Base-by-base conservation (phyloP, 257 asterid species). In the Nicotiana attenuata region DNA sequence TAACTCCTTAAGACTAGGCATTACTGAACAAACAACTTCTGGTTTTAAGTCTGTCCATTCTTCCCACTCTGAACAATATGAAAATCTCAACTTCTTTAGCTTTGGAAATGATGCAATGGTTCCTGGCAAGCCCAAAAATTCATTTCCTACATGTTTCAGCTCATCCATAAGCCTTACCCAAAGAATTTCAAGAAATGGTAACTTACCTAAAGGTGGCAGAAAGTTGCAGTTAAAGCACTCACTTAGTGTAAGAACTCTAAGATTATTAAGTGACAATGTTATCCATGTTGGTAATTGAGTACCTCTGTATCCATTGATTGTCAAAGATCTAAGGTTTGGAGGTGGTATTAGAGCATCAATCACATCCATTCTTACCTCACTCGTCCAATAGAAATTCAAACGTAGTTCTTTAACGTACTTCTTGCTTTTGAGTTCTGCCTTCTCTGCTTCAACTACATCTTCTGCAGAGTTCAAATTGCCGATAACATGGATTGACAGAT, bases 41-140 rank as follows among this genome's bases (percentile, higher is more conserved):
- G 59, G 83, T 38, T 66, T 69, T 50, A 82, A 10, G 65, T 86
- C 89, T 64, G 81, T 80, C 86, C 90, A 87, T 33, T 76, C 67
- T 57, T 81, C 81, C 89, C 85, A 86, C 15, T 41, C 60, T 5
- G 8, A 4, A 73, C 89, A 86, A 15, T 8, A 6, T 3, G 5
- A 5, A 19, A 84, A 78, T 4, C 0, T 4, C 71, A 86, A 65
- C 3, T 3, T 50, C 84, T 65, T 86, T 81, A 86, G 73, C 73
- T 81, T 81, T 8, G 89, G 87, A 65, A 81, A 86, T 53, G 53
- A 52, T 38, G 41, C n/a, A 2, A 8, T 59, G 19, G 59, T 24
- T 31, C 57, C 41, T 5, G 76, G 66, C 1, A 78, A n/a, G 9
- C 87, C 86, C 83, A 83, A 50, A 19, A 87, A 82, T 24, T 86